Evolutionary conservation across 495 filamentous ascomycete genomes (phyloP), one percentile per base, ranked within the genome.

Genomic region (Rusavskia elegans): DNA sequence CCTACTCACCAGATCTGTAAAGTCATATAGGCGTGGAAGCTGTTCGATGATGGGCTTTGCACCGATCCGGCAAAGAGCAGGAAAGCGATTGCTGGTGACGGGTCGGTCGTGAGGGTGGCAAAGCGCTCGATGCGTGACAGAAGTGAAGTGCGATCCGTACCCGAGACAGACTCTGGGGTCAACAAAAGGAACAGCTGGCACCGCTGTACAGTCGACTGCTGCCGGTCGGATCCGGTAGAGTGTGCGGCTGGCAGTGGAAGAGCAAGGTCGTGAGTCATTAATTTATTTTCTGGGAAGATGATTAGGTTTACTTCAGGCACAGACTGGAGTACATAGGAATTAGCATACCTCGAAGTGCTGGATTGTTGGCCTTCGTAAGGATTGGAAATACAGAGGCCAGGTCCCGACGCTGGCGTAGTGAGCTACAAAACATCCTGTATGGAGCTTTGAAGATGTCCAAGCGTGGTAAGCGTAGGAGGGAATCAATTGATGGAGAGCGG

Each of bases 241-340:
- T 14, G 44, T 32, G 63, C 29, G 37, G 20, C 23, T 29, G 19
- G 32, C 20, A 73, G 37, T 16, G 68, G 66, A 29, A 83, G 53
- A n/a, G 72, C 67, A 19, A 81, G 54, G 55, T 83, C 78, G 56
- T 81, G 71, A 3, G 68, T 75, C 32, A 66, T 55, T 16, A 83
- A 66, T 5, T 53, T 55, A 5, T 67, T 56, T 60, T 82, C 78
- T 82, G 50, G 32, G 10, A 35, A 35, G 32, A 10, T 35, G 6
- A 7, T 35, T 3, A 35, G 32, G 9, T 7, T 35, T 35, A 7
- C 32, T 11, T 13, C 2, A 10, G 32, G 32, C 32, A 8, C 8
- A 30, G 3, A 30, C 29, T 30, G 29, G 29, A 35, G 32, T 35
- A 14, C 8, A 35, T 27, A 35, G 32, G 13, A 35, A 35, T 3